These are phyloP conservation scores for Hortiboletus flavorubellus DNA, from an alignment of 768 basidiomycete species.

Conservation along the genomic window DNA sequence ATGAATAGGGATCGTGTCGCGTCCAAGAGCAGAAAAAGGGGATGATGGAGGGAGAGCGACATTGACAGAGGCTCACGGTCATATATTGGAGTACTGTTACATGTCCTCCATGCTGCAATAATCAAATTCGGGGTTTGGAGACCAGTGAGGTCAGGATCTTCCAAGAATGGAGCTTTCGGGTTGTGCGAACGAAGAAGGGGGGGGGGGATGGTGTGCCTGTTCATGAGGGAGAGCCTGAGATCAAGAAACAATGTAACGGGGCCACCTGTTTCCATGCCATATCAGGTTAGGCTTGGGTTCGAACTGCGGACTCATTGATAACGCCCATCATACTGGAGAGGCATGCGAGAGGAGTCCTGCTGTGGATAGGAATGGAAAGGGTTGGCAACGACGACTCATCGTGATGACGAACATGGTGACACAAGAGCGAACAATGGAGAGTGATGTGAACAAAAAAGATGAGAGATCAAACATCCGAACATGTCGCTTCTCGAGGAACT, in stretches of 20 bases:
- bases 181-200: background rate
- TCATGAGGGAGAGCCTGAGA: background rate
- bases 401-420: constrained; percentile 4
- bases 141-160: background rate
- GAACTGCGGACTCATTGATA: constrained; percentile 15
- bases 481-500: constrained; percentile 6
- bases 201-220: constrained; percentile 7
- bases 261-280: constrained; percentile 20
- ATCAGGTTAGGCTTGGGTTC: constrained; percentile 7
- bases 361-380: background rate
- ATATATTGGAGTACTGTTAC: constrained; percentile 3
- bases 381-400: background rate
- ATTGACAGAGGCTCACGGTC: constrained; percentile 9
- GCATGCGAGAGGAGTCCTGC: constrained; percentile 6
- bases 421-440: background rate
- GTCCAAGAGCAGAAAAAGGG: background rate
- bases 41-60: background rate
- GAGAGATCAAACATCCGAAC: constrained; percentile 13
- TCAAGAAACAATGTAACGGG: constrained; percentile 9
- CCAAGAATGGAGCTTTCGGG: constrained; percentile 11
- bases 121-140: constrained; percentile 15
- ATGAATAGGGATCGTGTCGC: background rate
- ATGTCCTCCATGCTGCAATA: constrained; percentile 4
- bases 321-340: constrained; percentile 12
- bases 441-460: constrained; percentile 3